Base-by-base conservation (phyloP, 1,139 yeast species). In the Hansenula lynferdii region DNA sequence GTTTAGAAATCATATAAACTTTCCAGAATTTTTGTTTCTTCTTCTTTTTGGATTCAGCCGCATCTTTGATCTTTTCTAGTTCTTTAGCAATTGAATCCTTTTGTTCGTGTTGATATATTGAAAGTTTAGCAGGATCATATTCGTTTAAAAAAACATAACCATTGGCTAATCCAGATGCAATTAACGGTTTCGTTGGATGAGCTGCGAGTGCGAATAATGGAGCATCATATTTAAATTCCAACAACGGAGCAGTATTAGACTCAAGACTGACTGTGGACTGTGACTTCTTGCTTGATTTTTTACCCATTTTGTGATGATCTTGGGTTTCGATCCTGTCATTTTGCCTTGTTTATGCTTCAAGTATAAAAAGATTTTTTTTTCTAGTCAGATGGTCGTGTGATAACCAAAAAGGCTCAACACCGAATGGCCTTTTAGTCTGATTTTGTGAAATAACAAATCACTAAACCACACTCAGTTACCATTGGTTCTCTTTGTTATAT, bases 141-240 rank as follows among this genome's bases (percentile, higher is more conserved):
- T 68, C 60, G 33, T 74, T 65, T 43, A 85, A 69, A 49, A 65
- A 75, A 0, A 85, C 69, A 57, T 81, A 81, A 2, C 97, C 97
- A 2, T 87, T 79, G 0, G 86, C 95, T 17, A 84, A 65, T 1
- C 97, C 97, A 12, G 81, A 65, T 1, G 78, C 73, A 17, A 86
- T 56, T 8, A 83, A 60, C 2, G 85, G 85, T 48, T 69, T 64
- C 4, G 78, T 65, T 0, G 97, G 97, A 57, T 89, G 96, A 22
- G 87, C 80, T 8, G 85, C 85, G n/a, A 80, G 58, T 1, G 92
- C 65, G 58, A 89, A 87, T 23, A 89, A 62, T 4, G 95, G 94
- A 34, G 81, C 80, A 1, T 61, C 50, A 45, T 67, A 75, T 31
- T 64, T 61, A 23, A 77, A 52, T 44, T 78, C 82, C 8, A 77